phyloP scores from a whole-genome alignment of 495 filamentous ascomycete genomes.

The Penicillium canescens region DNA sequence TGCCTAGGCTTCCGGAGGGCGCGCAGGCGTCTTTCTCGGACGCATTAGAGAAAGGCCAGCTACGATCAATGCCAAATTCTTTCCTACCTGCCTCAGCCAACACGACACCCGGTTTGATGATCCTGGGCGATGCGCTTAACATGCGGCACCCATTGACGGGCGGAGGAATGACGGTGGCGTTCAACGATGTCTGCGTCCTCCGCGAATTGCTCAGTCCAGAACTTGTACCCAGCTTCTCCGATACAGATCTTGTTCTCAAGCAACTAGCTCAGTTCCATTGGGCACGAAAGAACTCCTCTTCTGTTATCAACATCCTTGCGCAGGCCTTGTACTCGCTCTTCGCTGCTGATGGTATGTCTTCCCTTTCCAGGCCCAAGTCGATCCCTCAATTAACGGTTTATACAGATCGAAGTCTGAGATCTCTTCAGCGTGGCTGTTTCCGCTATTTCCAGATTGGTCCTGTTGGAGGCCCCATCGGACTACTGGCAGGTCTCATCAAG shows the following conservation, averaged over 20 bases:
- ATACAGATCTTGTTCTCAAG: constrained; percentile 60
- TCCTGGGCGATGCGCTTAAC: constrained; percentile 91
- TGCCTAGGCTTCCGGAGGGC: constrained; percentile 72
- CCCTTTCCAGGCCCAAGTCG: not conserved
- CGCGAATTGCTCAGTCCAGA: constrained; percentile 66
- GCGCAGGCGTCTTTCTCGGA: constrained; percentile 72
- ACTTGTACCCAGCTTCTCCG: constrained; percentile 64
- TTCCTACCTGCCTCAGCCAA: constrained; percentile 79
- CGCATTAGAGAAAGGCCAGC: constrained; percentile 72
- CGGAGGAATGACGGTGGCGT: constrained; percentile 93
- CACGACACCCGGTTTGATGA: constrained; percentile 69
- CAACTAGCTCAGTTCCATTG: constrained; percentile 84
- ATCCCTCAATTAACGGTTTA: constrained; percentile 2
- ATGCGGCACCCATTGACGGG: constrained; percentile 96
- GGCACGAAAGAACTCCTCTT: constrained; percentile 75
- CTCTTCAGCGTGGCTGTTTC: constrained; percentile 90
- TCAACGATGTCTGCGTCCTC: constrained; percentile 84
- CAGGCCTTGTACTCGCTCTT: constrained; percentile 90
- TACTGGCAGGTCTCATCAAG: constrained; percentile 81
- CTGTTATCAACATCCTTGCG: constrained; percentile 94
- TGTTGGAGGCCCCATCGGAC: constrained; percentile 73
- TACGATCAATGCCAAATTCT: constrained; percentile 88
- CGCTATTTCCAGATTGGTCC: constrained; percentile 83
- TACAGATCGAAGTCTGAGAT: constrained; percentile 67
- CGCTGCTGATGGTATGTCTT: constrained; percentile 68